Conservation (phyloP, 2,329 filamentous ascomycete species). For the Thielaviopsis euricoi region DNA sequence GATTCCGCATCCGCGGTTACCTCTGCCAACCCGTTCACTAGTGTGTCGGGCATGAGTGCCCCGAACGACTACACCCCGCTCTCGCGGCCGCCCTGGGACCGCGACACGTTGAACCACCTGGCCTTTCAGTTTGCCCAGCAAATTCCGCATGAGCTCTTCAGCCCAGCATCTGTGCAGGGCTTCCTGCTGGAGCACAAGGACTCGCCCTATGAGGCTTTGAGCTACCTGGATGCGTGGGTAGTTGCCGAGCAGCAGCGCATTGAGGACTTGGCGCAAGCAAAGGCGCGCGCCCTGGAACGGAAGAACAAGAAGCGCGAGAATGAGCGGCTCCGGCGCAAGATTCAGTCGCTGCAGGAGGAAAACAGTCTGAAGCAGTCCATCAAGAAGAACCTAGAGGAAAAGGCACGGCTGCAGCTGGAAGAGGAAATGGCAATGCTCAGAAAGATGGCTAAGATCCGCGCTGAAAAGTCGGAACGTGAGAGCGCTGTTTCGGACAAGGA, state of each 20-base stretch:
- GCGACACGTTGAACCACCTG: not conserved
- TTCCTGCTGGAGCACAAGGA: conserved; percentile 48
- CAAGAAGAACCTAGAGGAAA: not conserved
- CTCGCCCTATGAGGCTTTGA: conserved; percentile 34
- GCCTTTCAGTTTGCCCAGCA: conserved; percentile 28
- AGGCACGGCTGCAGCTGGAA: not conserved
- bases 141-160: conserved; percentile 36
- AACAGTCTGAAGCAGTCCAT: conserved; percentile 7
- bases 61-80: not conserved
- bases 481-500: not conserved
- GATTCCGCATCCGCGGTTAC: not conserved
- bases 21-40: not conserved
- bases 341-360: conserved; percentile 3
- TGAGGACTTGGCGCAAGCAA: conserved; percentile 1
- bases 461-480: not conserved
- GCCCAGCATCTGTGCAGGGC: conserved; percentile 47
- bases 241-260: conserved; percentile 2
- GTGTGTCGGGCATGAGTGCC: not conserved
- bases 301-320: not conserved
- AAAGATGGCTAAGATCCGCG: not conserved
- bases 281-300: not conserved
- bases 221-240: conserved; percentile 23
- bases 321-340: conserved; percentile 1
- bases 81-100: not conserved
- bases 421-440: conserved; percentile 1